Conservation (phyloP, 2,329 filamentous ascomycete genomes). For the Alternaria hordeiaustralica region DNA sequence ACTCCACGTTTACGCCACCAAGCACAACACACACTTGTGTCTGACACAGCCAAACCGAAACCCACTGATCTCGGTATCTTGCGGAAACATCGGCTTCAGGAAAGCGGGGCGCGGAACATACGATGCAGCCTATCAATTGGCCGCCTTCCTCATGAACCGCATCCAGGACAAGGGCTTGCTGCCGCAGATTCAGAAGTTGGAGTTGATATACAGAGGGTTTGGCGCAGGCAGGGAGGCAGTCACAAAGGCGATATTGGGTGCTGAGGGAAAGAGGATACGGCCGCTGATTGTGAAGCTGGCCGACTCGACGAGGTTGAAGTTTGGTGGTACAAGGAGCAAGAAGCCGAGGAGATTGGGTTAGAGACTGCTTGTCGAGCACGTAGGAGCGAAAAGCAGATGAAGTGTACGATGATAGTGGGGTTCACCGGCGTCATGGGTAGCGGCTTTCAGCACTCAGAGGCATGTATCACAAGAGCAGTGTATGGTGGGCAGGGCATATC, state of each 20-base stretch:
- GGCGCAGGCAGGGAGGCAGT: slow-evolving; percentile 87
- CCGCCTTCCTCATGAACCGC: slow-evolving; percentile 80
- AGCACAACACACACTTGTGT: slow-evolving; percentile 95
- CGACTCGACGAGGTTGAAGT: slow-evolving; percentile 90
- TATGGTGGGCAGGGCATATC: background rate
- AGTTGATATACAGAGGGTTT: slow-evolving; percentile 84
- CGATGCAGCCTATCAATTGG: slow-evolving; percentile 90
- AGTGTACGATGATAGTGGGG: background rate
- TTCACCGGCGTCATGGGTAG: background rate
- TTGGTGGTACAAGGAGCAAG: slow-evolving; percentile 88
- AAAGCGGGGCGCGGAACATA: slow-evolving; percentile 82
- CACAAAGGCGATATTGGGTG: slow-evolving; percentile 85
- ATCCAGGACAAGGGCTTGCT: slow-evolving; percentile 83
- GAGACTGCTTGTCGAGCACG: background rate
- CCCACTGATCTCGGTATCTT: slow-evolving; percentile 78
- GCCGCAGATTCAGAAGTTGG: slow-evolving; percentile 75
- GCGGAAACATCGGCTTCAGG: slow-evolving; percentile 89
- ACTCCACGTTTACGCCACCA: slow-evolving; percentile 83
- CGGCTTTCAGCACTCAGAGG: background rate
- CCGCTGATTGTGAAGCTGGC: slow-evolving; percentile 78
- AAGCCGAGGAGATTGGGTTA: slow-evolving; percentile 81
- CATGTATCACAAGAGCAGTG: slow-evolving; percentile 3
- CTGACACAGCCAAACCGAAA: slow-evolving; percentile 82
- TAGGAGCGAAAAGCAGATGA: background rate
- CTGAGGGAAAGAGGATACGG: slow-evolving; percentile 78